Base-by-base conservation (phyloP, 2,329 filamentous ascomycete species). In the Aspergillus sp. region DNA sequence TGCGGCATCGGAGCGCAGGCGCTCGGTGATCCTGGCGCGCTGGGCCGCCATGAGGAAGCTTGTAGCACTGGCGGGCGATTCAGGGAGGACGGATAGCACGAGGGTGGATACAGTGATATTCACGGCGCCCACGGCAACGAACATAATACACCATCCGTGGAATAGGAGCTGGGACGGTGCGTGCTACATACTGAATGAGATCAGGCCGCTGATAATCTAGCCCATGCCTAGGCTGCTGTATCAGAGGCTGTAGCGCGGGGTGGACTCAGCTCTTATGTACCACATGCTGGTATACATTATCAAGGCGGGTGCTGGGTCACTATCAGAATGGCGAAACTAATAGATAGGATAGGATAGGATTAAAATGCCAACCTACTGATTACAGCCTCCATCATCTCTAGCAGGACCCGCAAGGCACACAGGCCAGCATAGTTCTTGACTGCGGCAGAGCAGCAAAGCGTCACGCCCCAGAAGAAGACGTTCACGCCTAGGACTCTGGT, bases 401-500 rank as follows among this genome's bases (percentile, higher is more conserved):
- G 83, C 79, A 87, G 67, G 82, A 79, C 45, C 74, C 81, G 69
- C 82, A 85, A 24, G 0, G 66, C 84, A 75, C 50, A 81, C 79
- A 35, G 82, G 76, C 68, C 83, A 76, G 71, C 85, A 80, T 15
- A 77, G 70, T 67, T 81, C 77, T 55, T 76, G 1, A 80, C 79
- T 0, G 82, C 84, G 2, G 82, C 78, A 8, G 64, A 66, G 19
- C 66, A 68, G 46, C 64, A 66, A 0, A 69, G 59, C n/a, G 67
- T 53, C 1, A 86, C 70, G 1, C 84, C 85, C 85, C 85, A 88
- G 56, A 82, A 73, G 7, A 80, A 70, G 43, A 87, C 81, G 60
- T 87, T 87, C 49, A 76, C 64, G 7, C 80, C 85, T 2, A 89
- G 77, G 70, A 84, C 86, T 66, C 86, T 88, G 11, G 80, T 83